phyloP scores from a whole-genome alignment of 306 rosid genomes.

The Sechiopsis laciniata region DNA sequence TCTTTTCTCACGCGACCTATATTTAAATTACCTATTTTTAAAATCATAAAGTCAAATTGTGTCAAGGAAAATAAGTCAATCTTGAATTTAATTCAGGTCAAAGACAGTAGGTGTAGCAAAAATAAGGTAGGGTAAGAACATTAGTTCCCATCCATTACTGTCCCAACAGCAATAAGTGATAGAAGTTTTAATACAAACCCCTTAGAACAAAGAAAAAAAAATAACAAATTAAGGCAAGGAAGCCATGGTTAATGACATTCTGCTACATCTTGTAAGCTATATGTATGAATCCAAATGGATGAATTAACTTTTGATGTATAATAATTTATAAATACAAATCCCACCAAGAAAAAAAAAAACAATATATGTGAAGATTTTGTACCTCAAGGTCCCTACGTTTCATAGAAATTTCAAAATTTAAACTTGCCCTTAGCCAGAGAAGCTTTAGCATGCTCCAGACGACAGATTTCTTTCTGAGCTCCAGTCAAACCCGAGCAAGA shows the following conservation, averaged over 20 bases:
- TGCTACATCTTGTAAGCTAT: slow-evolving; percentile 10
- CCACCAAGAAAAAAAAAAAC: slow-evolving; percentile 13
- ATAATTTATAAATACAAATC: not conserved
- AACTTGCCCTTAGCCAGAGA: slow-evolving; percentile 62
- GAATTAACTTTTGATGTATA: slow-evolving; percentile 4
- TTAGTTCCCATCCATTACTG: not conserved
- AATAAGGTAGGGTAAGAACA: not conserved
- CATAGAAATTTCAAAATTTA: slow-evolving; percentile 44
- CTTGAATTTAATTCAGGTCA: not conserved
- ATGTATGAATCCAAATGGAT: slow-evolving; percentile 6
- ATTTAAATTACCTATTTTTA: not conserved
- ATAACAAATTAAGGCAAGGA: not conserved
- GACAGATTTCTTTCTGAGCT: slow-evolving; percentile 55
- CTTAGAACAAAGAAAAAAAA: not conserved
- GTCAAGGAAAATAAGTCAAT: not conserved
- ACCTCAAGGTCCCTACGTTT: slow-evolving; percentile 22
- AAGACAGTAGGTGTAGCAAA: not conserved
- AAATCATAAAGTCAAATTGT: not conserved
- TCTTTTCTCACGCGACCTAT: too few species aligned
- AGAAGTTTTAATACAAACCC: not conserved
- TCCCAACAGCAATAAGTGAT: not conserved
- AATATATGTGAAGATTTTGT: not conserved
- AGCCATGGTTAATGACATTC: slow-evolving; percentile 8
- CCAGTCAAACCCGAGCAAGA: slow-evolving; percentile 59
- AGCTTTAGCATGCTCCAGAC: slow-evolving; percentile 58